Evolutionary conservation across 345 rosid genomes (phyloP).

Genomic region (Pistacia atlantica): DNA sequence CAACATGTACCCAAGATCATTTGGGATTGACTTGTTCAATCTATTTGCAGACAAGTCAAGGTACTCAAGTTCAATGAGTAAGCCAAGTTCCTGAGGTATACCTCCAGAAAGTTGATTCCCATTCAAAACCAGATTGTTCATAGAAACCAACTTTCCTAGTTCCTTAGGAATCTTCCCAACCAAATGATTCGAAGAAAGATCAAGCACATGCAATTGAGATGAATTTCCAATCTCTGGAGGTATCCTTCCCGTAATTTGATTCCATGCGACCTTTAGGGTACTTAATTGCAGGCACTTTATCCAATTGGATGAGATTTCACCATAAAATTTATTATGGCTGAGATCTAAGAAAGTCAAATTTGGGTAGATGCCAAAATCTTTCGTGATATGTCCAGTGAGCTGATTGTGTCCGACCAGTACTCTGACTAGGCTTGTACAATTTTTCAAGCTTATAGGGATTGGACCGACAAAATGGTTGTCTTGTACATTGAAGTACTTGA

Average conservation of each 20-base stretch:
- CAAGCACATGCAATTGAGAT: slow-evolving; percentile 18
- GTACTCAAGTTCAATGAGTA: background rate
- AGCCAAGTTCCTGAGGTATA: slow-evolving; percentile 27
- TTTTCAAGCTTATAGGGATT: slow-evolving; percentile 35
- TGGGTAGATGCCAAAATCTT: slow-evolving; percentile 35
- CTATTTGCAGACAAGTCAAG: slow-evolving; percentile 39
- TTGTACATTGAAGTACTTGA: background rate
- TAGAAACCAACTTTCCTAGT: slow-evolving; percentile 27
- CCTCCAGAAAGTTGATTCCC: slow-evolving; percentile 23
- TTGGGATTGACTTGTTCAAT: slow-evolving; percentile 24
- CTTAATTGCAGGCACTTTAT: slow-evolving; percentile 7
- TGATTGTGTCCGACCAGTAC: slow-evolving; percentile 30
- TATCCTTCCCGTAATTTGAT: slow-evolving; percentile 29
- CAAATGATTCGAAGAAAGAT: slow-evolving; percentile 43
- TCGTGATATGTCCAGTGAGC: slow-evolving; percentile 25
- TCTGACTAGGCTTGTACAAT: slow-evolving; percentile 31
- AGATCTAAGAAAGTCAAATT: slow-evolving; percentile 13
- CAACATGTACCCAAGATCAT: slow-evolving; percentile 1
- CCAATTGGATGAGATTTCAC: slow-evolving; percentile 28
- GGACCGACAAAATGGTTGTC: slow-evolving; percentile 28
- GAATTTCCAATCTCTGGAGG: slow-evolving; percentile 35
- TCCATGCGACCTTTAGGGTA: slow-evolving; percentile 8
- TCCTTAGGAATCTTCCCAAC: slow-evolving; percentile 35
- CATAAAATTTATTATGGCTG: slow-evolving; percentile 29
- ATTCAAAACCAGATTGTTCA: background rate